These are phyloP conservation scores for Lepidium africanum DNA, from an alignment of 345 rosid species.

Conservation along the genomic window DNA sequence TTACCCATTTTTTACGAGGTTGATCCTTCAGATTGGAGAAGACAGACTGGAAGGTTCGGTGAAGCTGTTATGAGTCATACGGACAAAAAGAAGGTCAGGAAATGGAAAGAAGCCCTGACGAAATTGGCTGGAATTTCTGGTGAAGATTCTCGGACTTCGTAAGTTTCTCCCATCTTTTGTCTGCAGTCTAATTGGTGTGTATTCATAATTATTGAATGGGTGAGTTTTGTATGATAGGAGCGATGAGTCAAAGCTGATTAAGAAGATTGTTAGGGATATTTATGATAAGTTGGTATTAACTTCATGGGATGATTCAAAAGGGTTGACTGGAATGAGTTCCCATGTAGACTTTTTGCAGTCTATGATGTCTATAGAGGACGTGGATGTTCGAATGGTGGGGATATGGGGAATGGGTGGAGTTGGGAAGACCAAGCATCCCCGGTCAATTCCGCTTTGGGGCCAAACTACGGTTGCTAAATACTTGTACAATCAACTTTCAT, in stretches of 20 bases:
- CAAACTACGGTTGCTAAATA: constrained; percentile 19
- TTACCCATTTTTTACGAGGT: constrained; percentile 24
- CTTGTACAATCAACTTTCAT: constrained; percentile 13
- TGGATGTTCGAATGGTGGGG: constrained; percentile 26
- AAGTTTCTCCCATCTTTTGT: neutral
- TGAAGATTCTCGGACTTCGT: constrained; percentile 27
- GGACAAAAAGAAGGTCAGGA: constrained; percentile 12
- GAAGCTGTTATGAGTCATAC: constrained; percentile 5
- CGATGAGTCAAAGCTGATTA: constrained; percentile 18
- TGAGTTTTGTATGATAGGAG: constrained; percentile 12
- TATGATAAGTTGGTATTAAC: neutral
- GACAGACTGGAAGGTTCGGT: constrained; percentile 3
- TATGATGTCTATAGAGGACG: constrained; percentile 3
- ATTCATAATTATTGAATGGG: neutral
- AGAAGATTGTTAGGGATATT: constrained; percentile 23
- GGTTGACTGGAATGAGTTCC: constrained; percentile 17
- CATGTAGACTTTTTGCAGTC: constrained; percentile 23
- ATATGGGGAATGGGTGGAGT: constrained; percentile 36
- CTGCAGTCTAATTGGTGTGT: neutral
- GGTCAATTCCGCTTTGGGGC: too few relatives aligned
- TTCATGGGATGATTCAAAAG: neutral
- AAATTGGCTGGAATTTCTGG: constrained; percentile 15
- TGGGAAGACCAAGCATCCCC: too few relatives aligned
- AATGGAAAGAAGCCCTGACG: constrained; percentile 22
- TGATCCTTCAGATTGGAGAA: constrained; percentile 21